A percentile compares a stretch with the other conserved stretches of the same genome.
These are phyloP conservation scores for Jatropha multifida DNA, from an alignment of 441 rosid species.

Conservation along the genomic window DNA sequence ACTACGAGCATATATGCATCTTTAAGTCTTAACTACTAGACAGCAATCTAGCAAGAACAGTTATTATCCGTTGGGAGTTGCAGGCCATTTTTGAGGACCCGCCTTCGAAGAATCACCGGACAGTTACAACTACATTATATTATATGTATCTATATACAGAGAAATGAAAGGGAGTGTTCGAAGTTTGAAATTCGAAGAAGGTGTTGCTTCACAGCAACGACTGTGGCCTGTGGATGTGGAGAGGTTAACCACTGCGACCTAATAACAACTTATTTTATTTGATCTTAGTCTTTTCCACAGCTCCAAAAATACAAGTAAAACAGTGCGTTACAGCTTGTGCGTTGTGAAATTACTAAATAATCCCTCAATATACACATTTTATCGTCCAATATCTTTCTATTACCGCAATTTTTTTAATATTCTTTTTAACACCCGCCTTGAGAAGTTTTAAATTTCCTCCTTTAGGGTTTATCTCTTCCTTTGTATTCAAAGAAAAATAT, in stretches of 20 bases:
- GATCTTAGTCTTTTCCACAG: conserved; percentile 11
- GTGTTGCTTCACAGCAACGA: conserved; percentile 48
- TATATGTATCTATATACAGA: background rate
- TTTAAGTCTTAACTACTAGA: background rate
- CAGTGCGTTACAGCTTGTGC: conserved; percentile 1
- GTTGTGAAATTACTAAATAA: conserved; percentile 14
- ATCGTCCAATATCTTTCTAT: no score
- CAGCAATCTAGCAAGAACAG: background rate
- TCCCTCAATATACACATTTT: background rate
- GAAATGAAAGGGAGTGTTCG: background rate
- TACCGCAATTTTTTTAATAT: no score
- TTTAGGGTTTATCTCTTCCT: no score
- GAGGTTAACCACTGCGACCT: conserved; percentile 42
- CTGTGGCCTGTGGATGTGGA: conserved; percentile 37
- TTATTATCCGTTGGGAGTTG: background rate
- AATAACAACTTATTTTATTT: conserved; percentile 23
- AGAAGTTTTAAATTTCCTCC: no score
- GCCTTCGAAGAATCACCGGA: background rate
- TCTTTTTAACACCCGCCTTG: no score
- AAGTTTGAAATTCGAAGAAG: background rate
- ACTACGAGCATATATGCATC: background rate
- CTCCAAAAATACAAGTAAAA: background rate
- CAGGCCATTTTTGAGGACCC: background rate
- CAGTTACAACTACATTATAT: no score
- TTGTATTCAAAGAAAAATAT: no score